Conservation (phyloP, 352 stramenopile genomes). For the Pythium biforme region DNA sequence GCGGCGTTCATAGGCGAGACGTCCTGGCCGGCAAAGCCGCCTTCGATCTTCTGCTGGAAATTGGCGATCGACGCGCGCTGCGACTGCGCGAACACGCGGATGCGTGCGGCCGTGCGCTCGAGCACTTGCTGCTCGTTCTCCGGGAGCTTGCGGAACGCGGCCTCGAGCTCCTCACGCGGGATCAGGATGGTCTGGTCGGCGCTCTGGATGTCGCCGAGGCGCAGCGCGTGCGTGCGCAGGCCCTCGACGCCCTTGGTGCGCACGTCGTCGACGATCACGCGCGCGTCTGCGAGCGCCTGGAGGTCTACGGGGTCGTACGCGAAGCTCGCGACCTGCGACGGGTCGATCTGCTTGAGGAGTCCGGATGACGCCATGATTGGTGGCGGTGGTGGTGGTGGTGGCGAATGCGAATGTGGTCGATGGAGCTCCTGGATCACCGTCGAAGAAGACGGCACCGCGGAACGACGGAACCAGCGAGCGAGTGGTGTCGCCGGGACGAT, state of each 20-base stretch:
- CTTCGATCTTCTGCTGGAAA: constrained; percentile 94
- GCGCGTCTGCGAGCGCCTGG: constrained; percentile 56
- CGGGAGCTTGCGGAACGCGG: constrained; percentile 81
- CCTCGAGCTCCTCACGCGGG: constrained; percentile 59
- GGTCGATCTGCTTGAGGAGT: constrained; percentile 68
- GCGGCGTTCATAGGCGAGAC: constrained; percentile 73
- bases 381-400: not conserved
- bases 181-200: constrained; percentile 51
- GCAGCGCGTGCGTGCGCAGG: constrained; percentile 53
- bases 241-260: constrained; percentile 38
- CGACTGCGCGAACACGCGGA: constrained; percentile 92
- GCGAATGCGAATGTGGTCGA: not conserved
- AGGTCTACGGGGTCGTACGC: constrained; percentile 79
- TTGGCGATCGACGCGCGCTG: constrained; percentile 92
- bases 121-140: constrained; percentile 78
- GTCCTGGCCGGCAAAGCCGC: constrained; percentile 94
- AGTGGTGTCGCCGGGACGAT: not conserved
- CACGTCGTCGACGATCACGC: constrained; percentile 72
- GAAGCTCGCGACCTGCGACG: constrained; percentile 67
- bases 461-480: no score
- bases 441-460: no score
- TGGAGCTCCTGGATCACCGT: not conserved
- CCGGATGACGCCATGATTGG: constrained; percentile 30
- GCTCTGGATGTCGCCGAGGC: constrained; percentile 64
- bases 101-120: constrained; percentile 85